Percentiles rank a stretch among this genome's conserved stretches.
Conservation (phyloP, 1,139 yeast species). For the Hyphopichia khmerensis region DNA sequence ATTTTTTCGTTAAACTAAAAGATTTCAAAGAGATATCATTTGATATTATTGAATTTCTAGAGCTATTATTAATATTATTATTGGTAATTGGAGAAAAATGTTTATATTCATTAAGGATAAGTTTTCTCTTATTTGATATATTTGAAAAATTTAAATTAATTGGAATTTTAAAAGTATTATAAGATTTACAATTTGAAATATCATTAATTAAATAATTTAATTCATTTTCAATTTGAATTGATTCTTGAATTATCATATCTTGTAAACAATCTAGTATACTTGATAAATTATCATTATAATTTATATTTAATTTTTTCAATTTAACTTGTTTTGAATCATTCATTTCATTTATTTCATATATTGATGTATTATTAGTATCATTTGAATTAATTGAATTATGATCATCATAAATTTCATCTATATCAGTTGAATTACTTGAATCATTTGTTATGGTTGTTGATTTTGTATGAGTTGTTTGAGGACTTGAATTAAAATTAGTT, state of each 20-base stretch:
- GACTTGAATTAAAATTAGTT: neutral
- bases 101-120: neutral
- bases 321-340: too few relatives aligned
- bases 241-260: slow-evolving; percentile 15
- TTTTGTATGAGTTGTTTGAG: neutral
- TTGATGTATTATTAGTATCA: slow-evolving; percentile 2
- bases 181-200: slow-evolving; percentile 9
- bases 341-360: neutral
- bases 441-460: neutral
- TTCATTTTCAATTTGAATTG: slow-evolving; percentile 8
- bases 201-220: slow-evolving; percentile 8
- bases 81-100: neutral
- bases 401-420: neutral
- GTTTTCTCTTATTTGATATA: neutral
- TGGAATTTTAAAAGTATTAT: slow-evolving; percentile 10
- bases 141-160: neutral
- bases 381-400: neutral
- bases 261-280: slow-evolving; percentile 13
- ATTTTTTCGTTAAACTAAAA: neutral
- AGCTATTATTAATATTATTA: neutral
- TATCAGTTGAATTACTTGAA: neutral
- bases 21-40: neutral
- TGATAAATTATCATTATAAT: slow-evolving; percentile 4
- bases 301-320: neutral
- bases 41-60: neutral